A percentile compares a stretch with the other conserved stretches of the same genome.
Evolutionary conservation across 176 grass and related monocot species (phyloP).

Genomic region (Avena sativa): DNA sequence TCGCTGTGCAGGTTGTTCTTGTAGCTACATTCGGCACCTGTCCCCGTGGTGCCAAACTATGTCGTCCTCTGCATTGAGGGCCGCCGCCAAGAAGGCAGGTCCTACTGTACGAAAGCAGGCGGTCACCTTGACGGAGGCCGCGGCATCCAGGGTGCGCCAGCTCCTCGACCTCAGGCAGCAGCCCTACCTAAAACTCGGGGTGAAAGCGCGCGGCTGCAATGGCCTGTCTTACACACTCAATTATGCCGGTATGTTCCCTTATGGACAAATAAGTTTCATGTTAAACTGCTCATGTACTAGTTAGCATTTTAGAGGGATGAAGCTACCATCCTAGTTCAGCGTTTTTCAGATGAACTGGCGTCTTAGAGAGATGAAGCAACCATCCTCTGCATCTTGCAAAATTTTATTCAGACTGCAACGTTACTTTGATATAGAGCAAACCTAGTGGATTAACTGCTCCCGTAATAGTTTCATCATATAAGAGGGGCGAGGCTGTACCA

Average conservation of each 20-base stretch:
- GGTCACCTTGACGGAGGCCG: conserved; percentile 63
- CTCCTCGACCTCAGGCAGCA: conserved; percentile 72
- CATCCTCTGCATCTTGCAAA: neutral
- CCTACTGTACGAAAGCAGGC: conserved; percentile 60
- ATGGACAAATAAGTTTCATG: neutral
- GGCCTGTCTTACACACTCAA: conserved; percentile 89
- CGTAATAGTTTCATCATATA: neutral
- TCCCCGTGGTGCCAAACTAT: neutral
- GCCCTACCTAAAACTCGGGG: conserved; percentile 67
- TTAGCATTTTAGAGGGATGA: neutral
- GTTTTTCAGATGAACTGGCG: no score
- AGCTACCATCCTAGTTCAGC: neutral
- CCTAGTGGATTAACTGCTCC: neutral
- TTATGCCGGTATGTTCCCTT: conserved; percentile 59
- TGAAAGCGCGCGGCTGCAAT: conserved; percentile 82
- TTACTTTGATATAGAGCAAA: neutral
- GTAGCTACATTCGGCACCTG: neutral
- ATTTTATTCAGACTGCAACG: no score
- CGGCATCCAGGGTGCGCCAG: conserved; percentile 61
- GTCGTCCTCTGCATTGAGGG: conserved; percentile 65
- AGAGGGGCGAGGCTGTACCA: neutral
- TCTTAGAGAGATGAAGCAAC: neutral
- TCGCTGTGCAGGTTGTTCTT: neutral
- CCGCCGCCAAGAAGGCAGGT: conserved; percentile 47
- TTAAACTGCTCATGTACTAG: neutral